Conservation (phyloP, 805 yeast species). For the Vanderwaltozyma yarrowii region DNA sequence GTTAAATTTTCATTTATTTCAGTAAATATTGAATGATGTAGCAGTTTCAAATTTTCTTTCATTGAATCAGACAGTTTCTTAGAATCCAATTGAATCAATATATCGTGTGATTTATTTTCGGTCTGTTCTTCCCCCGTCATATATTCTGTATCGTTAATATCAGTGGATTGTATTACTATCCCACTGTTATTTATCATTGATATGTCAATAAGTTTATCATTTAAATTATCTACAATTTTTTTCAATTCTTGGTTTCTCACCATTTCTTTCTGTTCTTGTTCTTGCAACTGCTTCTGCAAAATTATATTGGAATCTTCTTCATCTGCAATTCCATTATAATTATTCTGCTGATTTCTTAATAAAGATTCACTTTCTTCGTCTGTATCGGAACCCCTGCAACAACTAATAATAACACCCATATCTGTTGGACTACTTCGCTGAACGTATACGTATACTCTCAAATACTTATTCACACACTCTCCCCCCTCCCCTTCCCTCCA, state of each 20-base stretch:
- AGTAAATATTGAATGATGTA: not conserved
- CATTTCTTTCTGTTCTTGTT: slow-evolving; percentile 18
- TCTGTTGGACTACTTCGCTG: no score
- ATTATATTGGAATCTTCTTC: slow-evolving; percentile 6
- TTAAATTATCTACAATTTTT: slow-evolving; percentile 25
- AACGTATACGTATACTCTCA: no score
- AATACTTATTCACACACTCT: no score
- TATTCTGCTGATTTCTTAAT: slow-evolving; percentile 19
- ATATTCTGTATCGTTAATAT: not conserved
- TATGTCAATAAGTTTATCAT: slow-evolving; percentile 28
- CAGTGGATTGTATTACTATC: slow-evolving; percentile 15
- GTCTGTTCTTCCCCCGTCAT: not conserved
- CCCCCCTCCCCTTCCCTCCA: no score
- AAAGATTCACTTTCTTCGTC: slow-evolving; percentile 22
- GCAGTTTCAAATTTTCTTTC: no score
- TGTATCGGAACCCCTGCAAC: slow-evolving; percentile 13
- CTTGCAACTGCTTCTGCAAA: slow-evolving; percentile 15
- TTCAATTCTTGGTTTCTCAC: slow-evolving; percentile 22
- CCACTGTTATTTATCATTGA: slow-evolving; percentile 29
- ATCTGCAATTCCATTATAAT: slow-evolving; percentile 14
- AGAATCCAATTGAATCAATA: not conserved
- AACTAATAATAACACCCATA: slow-evolving; percentile 26
- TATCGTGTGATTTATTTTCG: not conserved
- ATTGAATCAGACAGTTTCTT: not conserved
- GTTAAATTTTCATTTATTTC: no score